These are phyloP conservation scores for Golubevia sp. DNA, from an alignment of 1,284 basidiomycete genomes.

Conservation along the genomic window DNA sequence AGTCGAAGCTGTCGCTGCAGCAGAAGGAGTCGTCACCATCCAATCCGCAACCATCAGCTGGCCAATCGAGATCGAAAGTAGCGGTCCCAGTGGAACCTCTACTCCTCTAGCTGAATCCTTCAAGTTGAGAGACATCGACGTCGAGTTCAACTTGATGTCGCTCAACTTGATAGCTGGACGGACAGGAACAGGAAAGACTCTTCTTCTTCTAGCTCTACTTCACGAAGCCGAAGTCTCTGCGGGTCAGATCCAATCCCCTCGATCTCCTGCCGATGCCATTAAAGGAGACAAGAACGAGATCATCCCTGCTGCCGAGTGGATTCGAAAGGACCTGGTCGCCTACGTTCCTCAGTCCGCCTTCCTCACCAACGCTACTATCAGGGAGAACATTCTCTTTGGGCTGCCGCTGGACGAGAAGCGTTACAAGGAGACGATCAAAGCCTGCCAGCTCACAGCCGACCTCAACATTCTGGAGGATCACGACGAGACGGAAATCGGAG, in stretches of 20 bases:
- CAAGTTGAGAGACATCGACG: conserved; percentile 4
- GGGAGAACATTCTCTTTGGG: conserved; percentile 4
- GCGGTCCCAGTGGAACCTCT: neutral
- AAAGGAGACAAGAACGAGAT: conserved; percentile 1
- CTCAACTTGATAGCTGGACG: conserved; percentile 3
- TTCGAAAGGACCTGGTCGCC: conserved; percentile 1
- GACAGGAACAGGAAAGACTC: conserved; percentile 5
- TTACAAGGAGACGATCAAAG: neutral
- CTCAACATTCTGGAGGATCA: neutral
- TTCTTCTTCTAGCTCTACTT: conserved; percentile 4
- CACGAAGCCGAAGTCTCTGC: conserved; percentile 4
- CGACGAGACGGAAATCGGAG: neutral
- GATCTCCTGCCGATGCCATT: conserved; percentile 6
- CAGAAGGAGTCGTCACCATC: neutral
- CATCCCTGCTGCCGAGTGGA: neutral
- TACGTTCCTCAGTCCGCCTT: conserved; percentile 5
- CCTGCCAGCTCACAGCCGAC: neutral
- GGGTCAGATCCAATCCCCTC: conserved; percentile 2
- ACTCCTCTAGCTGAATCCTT: neutral
- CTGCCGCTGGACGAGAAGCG: neutral
- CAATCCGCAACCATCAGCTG: conserved; percentile 2
- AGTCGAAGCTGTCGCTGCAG: neutral
- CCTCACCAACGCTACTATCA: conserved; percentile 2
- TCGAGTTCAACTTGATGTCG: neutral
- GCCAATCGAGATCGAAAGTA: neutral